Conservation (phyloP, 257 asterid species). For the Petunia axillaris region DNA sequence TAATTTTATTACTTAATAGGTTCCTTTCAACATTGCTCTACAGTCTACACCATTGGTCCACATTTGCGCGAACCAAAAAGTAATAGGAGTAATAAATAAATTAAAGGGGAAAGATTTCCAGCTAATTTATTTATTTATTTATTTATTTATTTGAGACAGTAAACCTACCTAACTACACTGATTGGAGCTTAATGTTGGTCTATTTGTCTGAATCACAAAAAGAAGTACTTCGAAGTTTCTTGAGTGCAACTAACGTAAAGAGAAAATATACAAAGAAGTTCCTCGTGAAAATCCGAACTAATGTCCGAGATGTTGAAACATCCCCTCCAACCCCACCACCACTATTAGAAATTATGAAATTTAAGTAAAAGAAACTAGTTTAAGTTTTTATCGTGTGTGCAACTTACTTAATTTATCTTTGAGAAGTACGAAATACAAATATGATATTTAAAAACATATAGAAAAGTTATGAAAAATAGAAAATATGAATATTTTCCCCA, state of each 20-base stretch:
- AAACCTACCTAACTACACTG: not conserved
- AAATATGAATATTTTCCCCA: no score
- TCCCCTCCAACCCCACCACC: not conserved
- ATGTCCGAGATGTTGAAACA: slow-evolving; percentile 16
- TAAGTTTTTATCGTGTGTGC: no score
- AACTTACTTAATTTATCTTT: no score
- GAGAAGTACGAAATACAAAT: no score
- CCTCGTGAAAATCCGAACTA: slow-evolving; percentile 22
- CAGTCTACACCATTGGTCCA: not conserved
- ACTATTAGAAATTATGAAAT: no score
- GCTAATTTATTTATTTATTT: slow-evolving; percentile 3
- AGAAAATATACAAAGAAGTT: not conserved
- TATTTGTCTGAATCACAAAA: not conserved
- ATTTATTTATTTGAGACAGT: not conserved
- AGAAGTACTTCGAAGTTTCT: slow-evolving; percentile 12
- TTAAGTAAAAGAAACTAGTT: no score
- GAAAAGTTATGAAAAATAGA: no score
- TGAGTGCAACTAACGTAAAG: not conserved
- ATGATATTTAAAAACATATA: no score
- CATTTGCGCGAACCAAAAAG: not conserved
- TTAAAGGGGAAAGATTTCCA: not conserved
- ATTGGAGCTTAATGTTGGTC: slow-evolving; percentile 18
- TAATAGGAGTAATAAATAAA: not conserved
- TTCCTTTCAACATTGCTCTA: not conserved
- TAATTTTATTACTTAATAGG: not conserved